phyloP scores from a whole-genome alignment of 2,329 filamentous ascomycete genomes.

The Domatiomyces catenatus region DNA sequence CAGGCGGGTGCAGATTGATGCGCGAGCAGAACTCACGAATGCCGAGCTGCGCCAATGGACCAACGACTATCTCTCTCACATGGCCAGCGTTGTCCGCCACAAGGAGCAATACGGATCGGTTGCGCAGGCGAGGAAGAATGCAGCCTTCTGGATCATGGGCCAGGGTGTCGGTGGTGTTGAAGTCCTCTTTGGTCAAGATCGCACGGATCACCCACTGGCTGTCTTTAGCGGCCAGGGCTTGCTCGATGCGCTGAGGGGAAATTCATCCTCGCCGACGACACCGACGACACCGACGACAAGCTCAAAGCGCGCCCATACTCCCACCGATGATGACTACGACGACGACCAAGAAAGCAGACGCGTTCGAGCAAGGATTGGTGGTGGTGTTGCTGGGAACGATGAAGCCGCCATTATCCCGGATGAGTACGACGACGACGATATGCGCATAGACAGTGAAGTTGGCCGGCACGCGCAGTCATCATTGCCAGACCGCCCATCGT shows the following conservation, averaged over 20 bases:
- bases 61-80: conserved; percentile 44
- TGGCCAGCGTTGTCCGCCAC: conserved; percentile 33
- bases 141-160: conserved; percentile 44
- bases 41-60: conserved; percentile 43
- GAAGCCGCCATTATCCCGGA: conserved; percentile 14
- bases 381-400: conserved; percentile 8
- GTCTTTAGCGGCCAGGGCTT: conserved; percentile 44
- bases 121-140: conserved; percentile 45
- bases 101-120: conserved; percentile 31
- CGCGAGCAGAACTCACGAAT: conserved; percentile 38
- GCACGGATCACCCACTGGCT: conserved; percentile 36
- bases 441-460: conserved; percentile 37
- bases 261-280: not conserved
- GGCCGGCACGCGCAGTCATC: conserved; percentile 52
- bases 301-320: conserved; percentile 20
- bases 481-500: conserved; percentile 51
- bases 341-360: conserved; percentile 18
- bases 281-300: conserved; percentile 6
- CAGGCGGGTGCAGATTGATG: conserved; percentile 34
- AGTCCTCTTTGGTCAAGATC: conserved; percentile 27
- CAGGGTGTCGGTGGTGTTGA: conserved; percentile 42
- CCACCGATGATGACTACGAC: conserved; percentile 16
- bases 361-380: conserved; percentile 23
- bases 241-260: conserved; percentile 32
- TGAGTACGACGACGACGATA: conserved; percentile 21